A percentile compares a stretch with the other conserved stretches of the same genome.
phyloP scores from a whole-genome alignment of 1,284 basidiomycete species.

The Microbotryum violaceum region DNA sequence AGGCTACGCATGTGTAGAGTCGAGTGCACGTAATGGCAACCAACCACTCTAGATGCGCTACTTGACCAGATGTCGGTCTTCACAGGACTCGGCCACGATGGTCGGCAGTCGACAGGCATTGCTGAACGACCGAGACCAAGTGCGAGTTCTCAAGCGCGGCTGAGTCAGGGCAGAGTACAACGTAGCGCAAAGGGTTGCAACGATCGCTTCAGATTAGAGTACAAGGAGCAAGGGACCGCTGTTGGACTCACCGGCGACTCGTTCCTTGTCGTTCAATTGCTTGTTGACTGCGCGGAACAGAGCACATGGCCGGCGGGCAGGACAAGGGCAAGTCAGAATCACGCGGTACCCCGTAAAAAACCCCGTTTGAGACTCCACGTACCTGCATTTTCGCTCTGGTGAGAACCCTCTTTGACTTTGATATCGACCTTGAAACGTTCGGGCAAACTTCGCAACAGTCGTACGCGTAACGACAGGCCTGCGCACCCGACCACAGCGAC shows the following conservation, averaged over 20 bases:
- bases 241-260: constrained; percentile 56
- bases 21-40: too few relatives aligned
- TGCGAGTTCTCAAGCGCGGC: constrained; percentile 90
- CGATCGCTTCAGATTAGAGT: too few relatives aligned
- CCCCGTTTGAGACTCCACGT: constrained; percentile 9
- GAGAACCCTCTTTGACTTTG: constrained; percentile 83
- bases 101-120: constrained; percentile 59
- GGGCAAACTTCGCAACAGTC: constrained; percentile 82
- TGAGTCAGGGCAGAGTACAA: background rate
- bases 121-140: constrained; percentile 79
- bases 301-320: too few relatives aligned
- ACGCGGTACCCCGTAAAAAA: too few relatives aligned
- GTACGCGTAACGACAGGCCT: constrained; percentile 88
- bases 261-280: constrained; percentile 97
- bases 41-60: too few relatives aligned
- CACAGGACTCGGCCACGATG: constrained; percentile 37
- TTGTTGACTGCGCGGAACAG: constrained; percentile 67
- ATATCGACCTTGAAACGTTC: constrained; percentile 93
- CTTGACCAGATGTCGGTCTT: background rate
- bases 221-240: background rate
- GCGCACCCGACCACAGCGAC: constrained; percentile 9
- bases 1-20: too few relatives aligned
- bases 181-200: background rate
- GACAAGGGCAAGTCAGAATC: background rate
- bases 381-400: constrained; percentile 88